A percentile compares a stretch with the other conserved stretches of the same genome.
Conservation (phyloP, 2,329 filamentous ascomycete species). For the Ascochyta fabae region DNA sequence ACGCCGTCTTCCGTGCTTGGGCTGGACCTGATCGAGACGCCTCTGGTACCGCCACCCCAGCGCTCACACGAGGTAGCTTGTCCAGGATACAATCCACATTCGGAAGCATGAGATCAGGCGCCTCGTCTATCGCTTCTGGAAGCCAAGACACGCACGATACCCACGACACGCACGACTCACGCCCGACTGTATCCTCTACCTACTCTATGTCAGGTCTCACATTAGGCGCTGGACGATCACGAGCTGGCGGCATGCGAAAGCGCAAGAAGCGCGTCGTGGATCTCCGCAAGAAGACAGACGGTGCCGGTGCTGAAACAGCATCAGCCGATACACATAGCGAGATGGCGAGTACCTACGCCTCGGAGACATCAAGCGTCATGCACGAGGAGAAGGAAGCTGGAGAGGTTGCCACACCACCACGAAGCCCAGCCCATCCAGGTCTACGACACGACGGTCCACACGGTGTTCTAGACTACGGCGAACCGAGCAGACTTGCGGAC, state of each 20-base stretch:
- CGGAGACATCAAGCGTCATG: conserved; percentile 59
- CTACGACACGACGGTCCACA: conserved; percentile 34
- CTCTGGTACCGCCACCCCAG: conserved; percentile 50
- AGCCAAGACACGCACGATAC: conserved; percentile 53
- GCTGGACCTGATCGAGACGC: conserved; percentile 79
- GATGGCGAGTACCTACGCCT: conserved; percentile 61
- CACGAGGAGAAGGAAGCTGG: conserved; percentile 42
- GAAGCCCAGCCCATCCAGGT: conserved; percentile 32
- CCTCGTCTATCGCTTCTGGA: conserved; percentile 45
- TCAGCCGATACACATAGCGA: conserved; percentile 60
- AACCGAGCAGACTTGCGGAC: conserved; percentile 32
- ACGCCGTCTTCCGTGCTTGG: conserved; percentile 93
- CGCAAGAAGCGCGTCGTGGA: conserved; percentile 87
- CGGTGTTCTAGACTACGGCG: conserved; percentile 33
- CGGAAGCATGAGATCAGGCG: conserved; percentile 55
- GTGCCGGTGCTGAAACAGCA: conserved; percentile 54
- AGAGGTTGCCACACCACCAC: conserved; percentile 44
- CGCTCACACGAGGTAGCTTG: conserved; percentile 52
- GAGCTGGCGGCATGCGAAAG: conserved; percentile 70
- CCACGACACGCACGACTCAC: conserved; percentile 58
- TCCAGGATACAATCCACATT: conserved; percentile 56
- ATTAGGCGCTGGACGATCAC: conserved; percentile 65
- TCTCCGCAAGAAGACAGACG: conserved; percentile 68
- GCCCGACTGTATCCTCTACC: conserved; percentile 68
- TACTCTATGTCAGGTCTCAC: conserved; percentile 68